These are phyloP conservation scores for Tetrastigma voinierianum DNA, from an alignment of 164 flowering plant species.

Conservation along the genomic window DNA sequence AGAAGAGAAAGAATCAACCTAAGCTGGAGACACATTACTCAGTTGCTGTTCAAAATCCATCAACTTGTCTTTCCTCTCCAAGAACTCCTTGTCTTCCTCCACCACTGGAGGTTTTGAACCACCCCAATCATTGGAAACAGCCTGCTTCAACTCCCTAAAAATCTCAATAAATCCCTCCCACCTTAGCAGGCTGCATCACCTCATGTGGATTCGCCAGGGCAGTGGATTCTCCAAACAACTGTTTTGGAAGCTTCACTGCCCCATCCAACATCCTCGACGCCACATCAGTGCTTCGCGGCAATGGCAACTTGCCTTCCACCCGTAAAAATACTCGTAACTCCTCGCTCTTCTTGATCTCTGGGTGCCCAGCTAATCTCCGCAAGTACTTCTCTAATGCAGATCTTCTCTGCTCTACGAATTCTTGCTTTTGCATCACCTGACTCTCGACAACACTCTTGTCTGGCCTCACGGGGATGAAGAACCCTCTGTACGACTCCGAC, in stretches of 20 bases:
- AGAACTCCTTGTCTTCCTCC: conserved; percentile 90
- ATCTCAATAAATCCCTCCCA: conserved; percentile 86
- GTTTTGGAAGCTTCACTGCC: conserved; percentile 80
- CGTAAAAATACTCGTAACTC: conserved; percentile 79
- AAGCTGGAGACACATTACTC: conserved; percentile 70
- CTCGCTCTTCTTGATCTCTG: conserved; percentile 73
- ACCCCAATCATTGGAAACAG: conserved; percentile 87
- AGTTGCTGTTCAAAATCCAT: conserved; percentile 76
- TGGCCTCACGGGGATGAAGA: conserved; percentile 80
- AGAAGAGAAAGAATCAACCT: conserved; percentile 37
- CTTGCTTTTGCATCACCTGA: conserved; percentile 98
- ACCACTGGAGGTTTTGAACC: conserved; percentile 57
- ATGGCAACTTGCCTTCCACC: conserved; percentile 75
- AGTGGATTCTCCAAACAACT: conserved; percentile 70
- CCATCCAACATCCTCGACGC: conserved; percentile 95
- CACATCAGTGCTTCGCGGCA: conserved; percentile 61
- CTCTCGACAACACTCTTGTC: conserved; percentile 96
- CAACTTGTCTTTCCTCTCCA: conserved; percentile 83
- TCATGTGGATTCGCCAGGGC: conserved; percentile 39
- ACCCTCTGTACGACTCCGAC: conserved; percentile 75
- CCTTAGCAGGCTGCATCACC: conserved; percentile 84
- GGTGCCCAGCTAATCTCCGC: conserved; percentile 73
- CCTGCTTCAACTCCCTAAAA: conserved; percentile 88
- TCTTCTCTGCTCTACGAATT: conserved; percentile 91
- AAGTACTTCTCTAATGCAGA: conserved; percentile 90